phyloP scores from a whole-genome alignment of 179 eudicot genomes.

The Pouteria campechiana region DNA sequence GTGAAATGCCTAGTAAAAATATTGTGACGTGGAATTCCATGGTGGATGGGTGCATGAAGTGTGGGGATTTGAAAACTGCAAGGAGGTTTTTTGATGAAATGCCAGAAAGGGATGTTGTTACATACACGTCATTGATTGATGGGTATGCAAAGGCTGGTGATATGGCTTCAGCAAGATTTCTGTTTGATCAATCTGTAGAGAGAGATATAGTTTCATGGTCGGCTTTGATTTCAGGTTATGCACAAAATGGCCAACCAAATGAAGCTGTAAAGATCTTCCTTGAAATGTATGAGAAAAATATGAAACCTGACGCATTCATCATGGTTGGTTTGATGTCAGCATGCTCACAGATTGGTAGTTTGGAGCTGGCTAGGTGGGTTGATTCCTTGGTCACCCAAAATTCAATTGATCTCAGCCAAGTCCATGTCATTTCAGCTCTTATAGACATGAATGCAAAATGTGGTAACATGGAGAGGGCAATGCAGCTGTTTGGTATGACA shows the following conservation, averaged over 20 bases:
- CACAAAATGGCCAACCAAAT: slow-evolving; percentile 39
- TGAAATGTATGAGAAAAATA: slow-evolving; percentile 23
- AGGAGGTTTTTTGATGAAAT: slow-evolving; percentile 37
- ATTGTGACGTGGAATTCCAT: slow-evolving; percentile 42
- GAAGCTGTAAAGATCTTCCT: slow-evolving; percentile 27
- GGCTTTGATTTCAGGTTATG: slow-evolving; percentile 46
- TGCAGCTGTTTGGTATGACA: slow-evolving; percentile 28
- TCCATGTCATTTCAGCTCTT: slow-evolving; percentile 47
- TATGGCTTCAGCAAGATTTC: slow-evolving; percentile 31
- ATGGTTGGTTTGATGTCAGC: slow-evolving; percentile 63
- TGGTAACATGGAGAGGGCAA: slow-evolving; percentile 50
- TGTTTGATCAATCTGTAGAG: slow-evolving; percentile 31
- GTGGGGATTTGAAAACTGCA: slow-evolving; percentile 26
- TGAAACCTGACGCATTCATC: slow-evolving; percentile 34
- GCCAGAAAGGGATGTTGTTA: slow-evolving; percentile 30
- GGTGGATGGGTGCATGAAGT: slow-evolving; percentile 32
- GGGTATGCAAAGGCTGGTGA: slow-evolving; percentile 53
- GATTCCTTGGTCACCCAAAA: slow-evolving; percentile 29
- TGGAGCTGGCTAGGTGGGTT: slow-evolving; percentile 43
- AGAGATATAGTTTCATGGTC: slow-evolving; percentile 46
- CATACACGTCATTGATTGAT: slow-evolving; percentile 39
- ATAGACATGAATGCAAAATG: slow-evolving; percentile 64
- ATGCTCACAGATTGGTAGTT: slow-evolving; percentile 41
- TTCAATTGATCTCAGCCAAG: slow-evolving; percentile 17
- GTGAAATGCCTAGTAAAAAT: slow-evolving; percentile 40